Evolutionary conservation across 148 eudicot genomes (phyloP).

Genomic region (Pharnaceum exiguum): DNA sequence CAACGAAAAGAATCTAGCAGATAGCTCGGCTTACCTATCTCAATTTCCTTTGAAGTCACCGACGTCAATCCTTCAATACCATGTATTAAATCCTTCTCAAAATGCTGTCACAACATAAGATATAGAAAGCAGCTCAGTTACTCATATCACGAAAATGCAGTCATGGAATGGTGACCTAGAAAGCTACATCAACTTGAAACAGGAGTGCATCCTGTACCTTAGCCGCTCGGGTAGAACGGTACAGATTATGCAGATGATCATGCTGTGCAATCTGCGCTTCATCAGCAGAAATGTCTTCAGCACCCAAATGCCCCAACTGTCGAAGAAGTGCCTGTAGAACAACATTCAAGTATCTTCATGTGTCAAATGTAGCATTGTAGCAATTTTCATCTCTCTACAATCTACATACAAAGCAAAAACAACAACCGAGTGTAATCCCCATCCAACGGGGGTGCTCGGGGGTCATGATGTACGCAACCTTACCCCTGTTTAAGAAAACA

Average conservation of each 20-base stretch:
- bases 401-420: too few relatives aligned
- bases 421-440: too few relatives aligned
- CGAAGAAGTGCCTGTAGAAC: slow-evolving; percentile 52
- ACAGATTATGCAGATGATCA: slow-evolving; percentile 51
- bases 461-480: too few relatives aligned
- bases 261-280: slow-evolving; percentile 51
- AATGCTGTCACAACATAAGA: slow-evolving; percentile 48
- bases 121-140: slow-evolving; percentile 11
- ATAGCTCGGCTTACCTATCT: slow-evolving; percentile 43
- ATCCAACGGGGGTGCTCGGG: too few relatives aligned
- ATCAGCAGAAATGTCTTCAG: slow-evolving; percentile 42
- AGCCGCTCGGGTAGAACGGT: slow-evolving; percentile 66
- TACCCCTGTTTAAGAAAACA: too few relatives aligned
- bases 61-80: slow-evolving; percentile 64
- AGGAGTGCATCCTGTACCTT: slow-evolving; percentile 42
- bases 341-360: background rate
- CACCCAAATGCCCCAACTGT: slow-evolving; percentile 62
- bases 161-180: too few relatives aligned
- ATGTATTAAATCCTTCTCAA: slow-evolving; percentile 66
- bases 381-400: too few relatives aligned
- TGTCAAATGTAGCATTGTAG: too few relatives aligned
- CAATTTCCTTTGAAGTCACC: slow-evolving; percentile 64
- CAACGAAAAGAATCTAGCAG: background rate
- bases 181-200: background rate
- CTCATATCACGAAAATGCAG: background rate